Conservation (phyloP, 1,284 basidiomycete genomes). For the Pisolithus thermaeus region DNA sequence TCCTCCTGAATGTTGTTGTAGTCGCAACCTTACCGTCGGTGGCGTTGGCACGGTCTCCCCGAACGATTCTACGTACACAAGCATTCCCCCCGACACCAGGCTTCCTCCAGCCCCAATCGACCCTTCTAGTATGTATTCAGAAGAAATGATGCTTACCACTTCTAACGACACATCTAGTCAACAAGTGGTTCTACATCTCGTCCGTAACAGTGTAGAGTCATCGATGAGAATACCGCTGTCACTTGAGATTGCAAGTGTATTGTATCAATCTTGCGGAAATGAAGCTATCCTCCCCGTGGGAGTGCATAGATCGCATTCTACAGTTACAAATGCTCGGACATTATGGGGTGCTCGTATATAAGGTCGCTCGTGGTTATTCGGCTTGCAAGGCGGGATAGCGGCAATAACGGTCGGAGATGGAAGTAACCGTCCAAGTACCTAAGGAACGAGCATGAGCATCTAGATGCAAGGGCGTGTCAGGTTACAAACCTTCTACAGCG, state of each 20-base stretch:
- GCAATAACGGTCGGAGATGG: constrained; percentile 80
- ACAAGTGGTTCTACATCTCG: constrained; percentile 88
- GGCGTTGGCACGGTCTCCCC: constrained; percentile 65
- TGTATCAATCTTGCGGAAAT: neutral
- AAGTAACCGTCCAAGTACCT: constrained; percentile 93
- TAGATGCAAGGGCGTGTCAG: neutral
- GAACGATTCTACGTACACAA: constrained; percentile 61
- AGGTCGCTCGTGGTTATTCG: constrained; percentile 17
- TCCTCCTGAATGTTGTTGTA: constrained; percentile 25
- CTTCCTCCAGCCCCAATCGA: constrained; percentile 84
- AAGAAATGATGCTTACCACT: neutral
- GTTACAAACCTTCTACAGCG: constrained; percentile 69
- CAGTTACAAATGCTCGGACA: constrained; percentile 29
- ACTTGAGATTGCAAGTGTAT: neutral
- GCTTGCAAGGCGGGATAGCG: constrained; percentile 59
- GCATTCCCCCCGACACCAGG: constrained; percentile 75
- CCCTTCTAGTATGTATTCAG: constrained; percentile 63
- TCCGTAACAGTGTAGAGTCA: constrained; percentile 63
- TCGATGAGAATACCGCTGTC: neutral
- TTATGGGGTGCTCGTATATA: constrained; percentile 12
- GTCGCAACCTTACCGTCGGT: constrained; percentile 65
- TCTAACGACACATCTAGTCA: constrained; percentile 52
- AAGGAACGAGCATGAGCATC: constrained; percentile 17
- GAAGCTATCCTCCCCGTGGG: neutral
- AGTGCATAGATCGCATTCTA: neutral